Evolutionary conservation across 371 early-diverging fungal species (phyloP).

Genomic region (Rhizomucor miehei): DNA sequence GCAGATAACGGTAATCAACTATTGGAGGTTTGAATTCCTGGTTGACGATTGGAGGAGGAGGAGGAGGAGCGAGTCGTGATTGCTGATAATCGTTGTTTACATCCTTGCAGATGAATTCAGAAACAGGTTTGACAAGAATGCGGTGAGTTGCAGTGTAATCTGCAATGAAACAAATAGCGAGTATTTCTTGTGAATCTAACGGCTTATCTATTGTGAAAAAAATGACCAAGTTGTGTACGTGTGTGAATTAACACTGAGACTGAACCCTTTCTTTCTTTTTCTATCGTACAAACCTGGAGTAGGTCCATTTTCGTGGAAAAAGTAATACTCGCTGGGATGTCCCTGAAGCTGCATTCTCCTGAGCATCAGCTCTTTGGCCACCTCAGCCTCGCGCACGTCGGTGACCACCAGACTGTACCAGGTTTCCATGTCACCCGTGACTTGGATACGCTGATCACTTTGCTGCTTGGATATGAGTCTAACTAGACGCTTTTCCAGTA

Average conservation of each 20-base stretch:
- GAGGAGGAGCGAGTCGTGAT: neutral
- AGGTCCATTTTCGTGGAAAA: conserved; percentile 51
- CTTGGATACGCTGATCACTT: conserved; percentile 46
- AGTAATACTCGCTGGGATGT: conserved; percentile 42
- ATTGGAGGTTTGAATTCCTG: neutral
- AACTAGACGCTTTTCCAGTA: neutral
- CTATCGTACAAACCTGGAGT: conserved; percentile 38
- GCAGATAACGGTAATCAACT: conserved; percentile 5
- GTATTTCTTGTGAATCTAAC: conserved; percentile 30
- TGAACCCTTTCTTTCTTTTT: neutral
- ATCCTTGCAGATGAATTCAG: neutral
- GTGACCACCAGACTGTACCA: conserved; percentile 55
- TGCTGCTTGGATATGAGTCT: neutral
- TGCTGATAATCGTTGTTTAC: conserved; percentile 3
- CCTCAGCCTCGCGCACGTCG: conserved; percentile 45
- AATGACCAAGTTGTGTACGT: too few relatives aligned
- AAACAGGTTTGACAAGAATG: conserved; percentile 26
- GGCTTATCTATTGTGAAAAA: conserved; percentile 19
- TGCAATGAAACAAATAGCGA: conserved; percentile 38
- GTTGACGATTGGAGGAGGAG: neutral
- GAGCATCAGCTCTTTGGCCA: conserved; percentile 47
- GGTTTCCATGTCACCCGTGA: conserved; percentile 54
- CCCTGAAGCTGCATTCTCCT: conserved; percentile 43
- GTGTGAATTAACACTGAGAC: too few relatives aligned
- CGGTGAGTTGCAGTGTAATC: conserved; percentile 42